Evolutionary conservation across 257 asterid genomes (phyloP).

Genomic region (Verbena officinalis): DNA sequence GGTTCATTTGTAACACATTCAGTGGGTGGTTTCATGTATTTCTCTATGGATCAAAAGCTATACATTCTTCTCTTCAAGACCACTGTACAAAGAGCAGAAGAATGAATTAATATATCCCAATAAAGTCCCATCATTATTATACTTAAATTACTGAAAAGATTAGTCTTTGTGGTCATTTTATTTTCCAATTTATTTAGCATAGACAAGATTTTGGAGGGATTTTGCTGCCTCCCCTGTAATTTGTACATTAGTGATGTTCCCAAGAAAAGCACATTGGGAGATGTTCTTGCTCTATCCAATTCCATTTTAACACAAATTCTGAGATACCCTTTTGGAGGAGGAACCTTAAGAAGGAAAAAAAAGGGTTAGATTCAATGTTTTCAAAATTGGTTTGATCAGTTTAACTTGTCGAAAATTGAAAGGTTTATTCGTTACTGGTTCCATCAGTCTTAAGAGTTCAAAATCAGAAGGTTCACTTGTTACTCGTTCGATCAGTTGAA

Average conservation of each 20-base stretch:
- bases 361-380: slow-evolving; percentile 1
- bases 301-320: slow-evolving; percentile 23
- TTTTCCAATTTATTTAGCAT: slow-evolving; percentile 20
- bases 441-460: too few relatives aligned
- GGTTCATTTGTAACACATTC: slow-evolving; percentile 91
- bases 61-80: slow-evolving; percentile 82
- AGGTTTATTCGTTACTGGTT: too few relatives aligned
- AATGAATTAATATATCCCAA: neutral
- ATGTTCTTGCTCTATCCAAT: slow-evolving; percentile 23
- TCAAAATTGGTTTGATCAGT: too few relatives aligned
- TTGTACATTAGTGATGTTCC: slow-evolving; percentile 42
- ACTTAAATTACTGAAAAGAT: neutral
- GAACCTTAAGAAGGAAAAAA: neutral
- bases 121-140: too few relatives aligned
- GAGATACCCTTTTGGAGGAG: slow-evolving; percentile 13
- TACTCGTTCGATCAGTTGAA: too few relatives aligned
- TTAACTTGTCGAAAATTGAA: too few relatives aligned
- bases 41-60: slow-evolving; percentile 83
- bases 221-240: slow-evolving; percentile 30
- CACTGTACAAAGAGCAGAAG: slow-evolving; percentile 75
- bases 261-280: slow-evolving; percentile 26
- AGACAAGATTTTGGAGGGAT: slow-evolving; percentile 33
- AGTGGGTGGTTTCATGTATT: slow-evolving; percentile 82
- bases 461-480: too few relatives aligned
- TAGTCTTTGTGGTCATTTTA: slow-evolving; percentile 28